Base-by-base conservation (phyloP, 2,329 filamentous ascomycete species). In the Fusarium sp. region DNA sequence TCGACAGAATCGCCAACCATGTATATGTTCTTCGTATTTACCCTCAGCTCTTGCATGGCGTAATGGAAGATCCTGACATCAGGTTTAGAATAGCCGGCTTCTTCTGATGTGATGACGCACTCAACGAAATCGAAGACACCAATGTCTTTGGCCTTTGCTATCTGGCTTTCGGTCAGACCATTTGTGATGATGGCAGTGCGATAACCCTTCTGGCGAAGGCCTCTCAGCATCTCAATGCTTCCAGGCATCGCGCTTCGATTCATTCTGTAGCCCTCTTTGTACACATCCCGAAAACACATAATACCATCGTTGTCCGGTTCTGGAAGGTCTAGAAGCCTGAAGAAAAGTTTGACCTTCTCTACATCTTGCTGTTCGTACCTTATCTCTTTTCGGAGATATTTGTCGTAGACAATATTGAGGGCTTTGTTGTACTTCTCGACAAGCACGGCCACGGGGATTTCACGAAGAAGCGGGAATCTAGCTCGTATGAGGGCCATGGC, bases 181-280 rank as follows among this genome's bases (percentile, higher is more conserved):
- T 72, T 67, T 2, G 45, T 68, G 23, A 71, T 48, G 4, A 70
- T 52, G 5, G 51, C 56, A 19, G 58, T 51, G 1, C 42, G 63
- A 9, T 62, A 61, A 0, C 68, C 70, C 46, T 54, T 18, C 2
- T 63, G 16, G 0, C 48, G 54, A 2, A 72, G 44, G 9, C 8
- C 21, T 4, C 11, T 14, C 5, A 72, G n/a, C 1, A n/a, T 16
- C 42, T 63, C 21, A 9, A 60, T 46, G 6, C 21, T 63, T 8
- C 67, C 70, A 0, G 55, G 45, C 2, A 56, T 66, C 5, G 61
- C n/a, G 6, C 14, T 61, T 19, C 65, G 58, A 5, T 4, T 8
- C 4, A 9, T 39, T 31, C 58, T 39, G 27, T 72, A 73, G 10
- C 8, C n/a, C 9, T n/a, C 1, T 10, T 56, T 69, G 7, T 72